Evolutionary conservation across 805 yeast species (phyloP).

Genomic region (Kuraishia hungarica): DNA sequence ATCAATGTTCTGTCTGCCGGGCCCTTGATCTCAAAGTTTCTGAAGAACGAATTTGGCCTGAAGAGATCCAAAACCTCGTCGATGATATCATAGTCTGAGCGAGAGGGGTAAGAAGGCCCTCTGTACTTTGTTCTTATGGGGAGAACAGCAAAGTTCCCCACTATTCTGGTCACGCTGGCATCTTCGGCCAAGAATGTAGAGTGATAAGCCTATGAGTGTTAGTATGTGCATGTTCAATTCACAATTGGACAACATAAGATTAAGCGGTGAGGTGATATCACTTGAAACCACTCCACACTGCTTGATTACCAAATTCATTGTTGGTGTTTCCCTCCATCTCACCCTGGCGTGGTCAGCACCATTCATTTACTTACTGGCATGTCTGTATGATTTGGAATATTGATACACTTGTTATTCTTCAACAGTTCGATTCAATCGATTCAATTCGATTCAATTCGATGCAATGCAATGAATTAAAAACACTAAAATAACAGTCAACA

Average conservation of each 20-base stretch:
- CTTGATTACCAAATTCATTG: no score
- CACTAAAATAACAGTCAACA: no score
- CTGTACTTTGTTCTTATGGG: slow-evolving; percentile 80
- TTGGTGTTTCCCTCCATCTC: no score
- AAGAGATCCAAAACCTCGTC: slow-evolving; percentile 90
- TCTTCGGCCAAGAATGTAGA: slow-evolving; percentile 68
- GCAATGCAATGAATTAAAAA: no score
- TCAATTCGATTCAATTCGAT: no score
- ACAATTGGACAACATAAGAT: no score
- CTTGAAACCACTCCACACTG: no score
- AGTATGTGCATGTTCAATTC: neutral
- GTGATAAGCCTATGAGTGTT: slow-evolving; percentile 49
- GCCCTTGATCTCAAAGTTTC: slow-evolving; percentile 94
- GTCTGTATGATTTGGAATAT: neutral
- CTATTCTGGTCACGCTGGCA: slow-evolving; percentile 45
- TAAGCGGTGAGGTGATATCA: no score
- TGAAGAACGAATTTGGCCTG: slow-evolving; percentile 93
- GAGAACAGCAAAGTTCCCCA: slow-evolving; percentile 75
- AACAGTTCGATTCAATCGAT: no score
- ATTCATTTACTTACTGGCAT: neutral
- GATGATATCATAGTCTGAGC: slow-evolving; percentile 75
- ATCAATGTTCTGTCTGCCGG: slow-evolving; percentile 88
- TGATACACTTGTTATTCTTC: no score
- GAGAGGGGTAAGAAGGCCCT: slow-evolving; percentile 85
- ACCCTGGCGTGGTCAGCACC: no score